Conservation (phyloP, 768 basidiomycete genomes). For the Russula vinacea region DNA sequence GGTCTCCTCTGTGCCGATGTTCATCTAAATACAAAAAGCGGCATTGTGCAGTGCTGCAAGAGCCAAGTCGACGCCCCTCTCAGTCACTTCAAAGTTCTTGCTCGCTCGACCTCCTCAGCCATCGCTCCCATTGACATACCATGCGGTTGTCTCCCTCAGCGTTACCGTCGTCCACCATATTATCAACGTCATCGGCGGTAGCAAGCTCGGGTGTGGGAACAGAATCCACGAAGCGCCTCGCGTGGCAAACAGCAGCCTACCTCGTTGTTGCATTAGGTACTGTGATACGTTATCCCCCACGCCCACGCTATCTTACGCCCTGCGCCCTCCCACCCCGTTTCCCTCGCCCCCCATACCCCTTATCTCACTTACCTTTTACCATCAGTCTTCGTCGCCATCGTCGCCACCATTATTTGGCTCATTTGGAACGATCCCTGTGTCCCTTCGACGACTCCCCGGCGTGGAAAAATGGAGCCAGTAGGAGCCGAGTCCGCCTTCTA, state of each 20-base stretch:
- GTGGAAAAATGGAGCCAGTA: neutral
- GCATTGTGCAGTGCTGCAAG: neutral
- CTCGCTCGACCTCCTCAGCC: neutral
- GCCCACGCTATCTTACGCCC: neutral
- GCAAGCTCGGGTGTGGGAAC: neutral
- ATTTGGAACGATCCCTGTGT: conserved; percentile 5
- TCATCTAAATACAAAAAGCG: conserved; percentile 1
- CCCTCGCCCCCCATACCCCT: conserved; percentile 2
- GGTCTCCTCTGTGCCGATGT: neutral
- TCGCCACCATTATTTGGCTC: conserved; percentile 4
- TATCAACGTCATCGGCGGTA: neutral
- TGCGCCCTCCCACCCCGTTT: neutral
- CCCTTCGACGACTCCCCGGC: neutral
- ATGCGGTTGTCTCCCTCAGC: neutral
- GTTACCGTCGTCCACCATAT: neutral
- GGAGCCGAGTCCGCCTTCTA: neutral
- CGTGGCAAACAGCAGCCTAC: conserved; percentile 15
- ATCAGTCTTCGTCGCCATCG: conserved; percentile 19
- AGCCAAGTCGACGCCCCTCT: neutral
- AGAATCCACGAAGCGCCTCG: neutral
- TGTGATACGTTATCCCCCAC: neutral
- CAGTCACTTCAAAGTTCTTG: neutral
- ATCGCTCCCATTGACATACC: neutral
- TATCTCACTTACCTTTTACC: conserved; percentile 5
- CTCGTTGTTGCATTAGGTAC: conserved; percentile 16